Conservation (phyloP, 345 rosid genomes). For the Sonneratia alba region DNA sequence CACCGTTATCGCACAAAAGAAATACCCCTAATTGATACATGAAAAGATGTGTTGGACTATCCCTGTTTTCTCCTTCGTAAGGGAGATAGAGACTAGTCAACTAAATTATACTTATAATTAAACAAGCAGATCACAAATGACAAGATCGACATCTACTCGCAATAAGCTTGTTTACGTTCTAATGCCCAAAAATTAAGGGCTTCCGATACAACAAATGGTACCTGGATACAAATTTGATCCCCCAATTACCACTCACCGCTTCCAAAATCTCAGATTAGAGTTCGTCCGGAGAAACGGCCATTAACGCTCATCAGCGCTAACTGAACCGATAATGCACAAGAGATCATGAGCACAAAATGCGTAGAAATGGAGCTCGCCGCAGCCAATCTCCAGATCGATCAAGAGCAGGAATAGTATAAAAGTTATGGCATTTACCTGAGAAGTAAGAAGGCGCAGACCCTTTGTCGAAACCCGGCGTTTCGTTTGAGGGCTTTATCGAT, state of each 20-base stretch:
- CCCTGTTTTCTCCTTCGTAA: background rate
- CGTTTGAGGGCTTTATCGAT: background rate
- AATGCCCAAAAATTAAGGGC: background rate
- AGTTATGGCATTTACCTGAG: background rate
- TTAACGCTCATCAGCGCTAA: background rate
- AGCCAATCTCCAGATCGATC: background rate
- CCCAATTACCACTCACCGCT: background rate
- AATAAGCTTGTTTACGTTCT: no score
- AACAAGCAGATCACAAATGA: no score
- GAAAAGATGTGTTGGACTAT: background rate
- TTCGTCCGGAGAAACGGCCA: background rate
- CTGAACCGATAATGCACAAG: background rate
- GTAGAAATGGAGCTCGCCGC: background rate
- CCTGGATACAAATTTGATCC: background rate
- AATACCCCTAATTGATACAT: background rate
- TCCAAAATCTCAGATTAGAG: background rate
- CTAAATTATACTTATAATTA: no score
- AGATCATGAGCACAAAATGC: background rate
- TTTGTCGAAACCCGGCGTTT: conserved; percentile 4
- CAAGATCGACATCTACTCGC: background rate
- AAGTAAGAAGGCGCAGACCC: background rate
- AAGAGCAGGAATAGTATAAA: background rate
- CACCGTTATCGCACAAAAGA: background rate
- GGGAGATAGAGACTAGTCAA: background rate
- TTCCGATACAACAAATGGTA: background rate